These are phyloP conservation scores for Mikania micrantha DNA, from an alignment of 129 eudicot genomes.

Conservation along the genomic window DNA sequence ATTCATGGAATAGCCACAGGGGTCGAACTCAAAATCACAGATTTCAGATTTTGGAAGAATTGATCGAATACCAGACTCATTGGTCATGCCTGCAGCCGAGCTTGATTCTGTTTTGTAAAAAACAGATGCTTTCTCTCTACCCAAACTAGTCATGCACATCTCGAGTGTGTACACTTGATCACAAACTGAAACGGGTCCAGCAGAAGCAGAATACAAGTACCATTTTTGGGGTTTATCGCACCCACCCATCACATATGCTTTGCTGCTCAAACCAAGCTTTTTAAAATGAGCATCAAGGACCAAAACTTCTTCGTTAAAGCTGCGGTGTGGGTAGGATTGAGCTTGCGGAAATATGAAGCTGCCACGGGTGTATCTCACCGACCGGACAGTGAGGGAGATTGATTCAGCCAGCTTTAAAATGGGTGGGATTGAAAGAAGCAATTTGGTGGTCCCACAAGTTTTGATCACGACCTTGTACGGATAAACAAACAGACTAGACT, in stretches of 20 bases:
- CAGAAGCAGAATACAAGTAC: slow-evolving; percentile 78
- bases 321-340: slow-evolving; percentile 77
- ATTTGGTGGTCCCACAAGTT: slow-evolving; percentile 97
- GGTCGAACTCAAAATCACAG: slow-evolving; percentile 87
- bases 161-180: slow-evolving; percentile 71
- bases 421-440: slow-evolving; percentile 72
- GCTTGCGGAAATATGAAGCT: slow-evolving; percentile 89
- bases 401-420: slow-evolving; percentile 59
- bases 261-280: slow-evolving; percentile 52
- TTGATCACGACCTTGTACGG: slow-evolving; percentile 84
- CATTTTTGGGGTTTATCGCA: slow-evolving; percentile 55
- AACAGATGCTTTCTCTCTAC: slow-evolving; percentile 73
- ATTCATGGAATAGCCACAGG: slow-evolving; percentile 96
- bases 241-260: slow-evolving; percentile 72
- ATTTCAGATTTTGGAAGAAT: slow-evolving; percentile 72
- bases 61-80: slow-evolving; percentile 49
- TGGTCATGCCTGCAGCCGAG: slow-evolving; percentile 59
- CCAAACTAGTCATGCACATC: slow-evolving; percentile 86
- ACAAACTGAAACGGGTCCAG: slow-evolving; percentile 22
- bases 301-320: slow-evolving; percentile 87
- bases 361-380: slow-evolving; percentile 88
- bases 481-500: slow-evolving; percentile 80
- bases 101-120: slow-evolving; percentile 49
- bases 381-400: slow-evolving; percentile 60
- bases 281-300: slow-evolving; percentile 74